Conservation (phyloP, 345 rosid genomes). For the Pelargonium nanum region DNA sequence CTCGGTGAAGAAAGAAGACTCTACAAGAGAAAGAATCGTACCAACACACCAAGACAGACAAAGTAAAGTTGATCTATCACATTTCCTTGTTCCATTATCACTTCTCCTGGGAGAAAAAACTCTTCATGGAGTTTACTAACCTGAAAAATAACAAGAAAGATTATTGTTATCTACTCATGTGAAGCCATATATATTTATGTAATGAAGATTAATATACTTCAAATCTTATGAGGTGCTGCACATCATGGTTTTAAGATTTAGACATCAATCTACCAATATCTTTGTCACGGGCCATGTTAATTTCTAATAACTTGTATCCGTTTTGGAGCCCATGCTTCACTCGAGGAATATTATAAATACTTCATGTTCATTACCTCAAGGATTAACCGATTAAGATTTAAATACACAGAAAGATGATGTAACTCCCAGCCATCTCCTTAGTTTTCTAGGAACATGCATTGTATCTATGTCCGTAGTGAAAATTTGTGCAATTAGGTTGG, state of each 20-base stretch:
- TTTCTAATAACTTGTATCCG: background rate
- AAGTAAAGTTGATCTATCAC: slow-evolving; percentile 65
- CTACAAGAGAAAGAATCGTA: slow-evolving; percentile 14
- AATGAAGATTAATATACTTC: background rate
- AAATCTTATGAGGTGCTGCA: background rate
- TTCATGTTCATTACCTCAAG: too few species aligned
- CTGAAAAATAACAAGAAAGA: slow-evolving; percentile 22
- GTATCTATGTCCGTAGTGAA: background rate
- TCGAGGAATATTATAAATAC: too few species aligned
- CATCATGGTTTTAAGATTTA: background rate
- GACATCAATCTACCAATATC: too few species aligned
- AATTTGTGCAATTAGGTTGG: background rate
- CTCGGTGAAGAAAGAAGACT: background rate
- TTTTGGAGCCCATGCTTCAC: background rate
- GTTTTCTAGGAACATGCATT: too few species aligned
- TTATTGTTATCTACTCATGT: background rate
- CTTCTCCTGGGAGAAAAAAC: slow-evolving; percentile 73
- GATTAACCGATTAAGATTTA: too few species aligned
- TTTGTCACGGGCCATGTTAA: background rate
- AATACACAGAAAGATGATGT: too few species aligned
- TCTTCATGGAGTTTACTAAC: slow-evolving; percentile 65
- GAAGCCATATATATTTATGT: background rate
- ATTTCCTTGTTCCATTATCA: slow-evolving; percentile 61
- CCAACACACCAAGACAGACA: slow-evolving; percentile 70
- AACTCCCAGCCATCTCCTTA: too few species aligned